A percentile compares a stretch with the other conserved stretches of the same genome.
These are phyloP conservation scores for Nakaseomyces glabratus DNA, from an alignment of 1,139 yeast genomes.

Conservation along the genomic window DNA sequence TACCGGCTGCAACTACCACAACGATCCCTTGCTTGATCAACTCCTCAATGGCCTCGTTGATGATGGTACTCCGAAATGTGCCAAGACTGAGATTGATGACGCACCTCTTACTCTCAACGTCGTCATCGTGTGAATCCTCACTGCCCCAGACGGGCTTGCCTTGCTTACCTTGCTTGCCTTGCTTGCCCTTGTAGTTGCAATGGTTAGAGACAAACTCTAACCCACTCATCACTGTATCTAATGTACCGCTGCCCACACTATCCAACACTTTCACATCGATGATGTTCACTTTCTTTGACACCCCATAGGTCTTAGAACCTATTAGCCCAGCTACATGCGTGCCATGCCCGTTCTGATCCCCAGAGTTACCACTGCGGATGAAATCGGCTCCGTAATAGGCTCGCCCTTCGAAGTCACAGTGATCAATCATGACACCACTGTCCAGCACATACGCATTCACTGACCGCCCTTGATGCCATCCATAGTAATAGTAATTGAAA, in stretches of 20 bases:
- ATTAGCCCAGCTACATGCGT: constrained; percentile 90
- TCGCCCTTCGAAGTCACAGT: constrained; percentile 60
- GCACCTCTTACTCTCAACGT: constrained; percentile 31
- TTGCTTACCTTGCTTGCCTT: constrained; percentile 9
- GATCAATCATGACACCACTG: constrained; percentile 54
- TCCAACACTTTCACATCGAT: constrained; percentile 68
- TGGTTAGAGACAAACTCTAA: constrained; percentile 65
- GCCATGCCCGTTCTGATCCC: constrained; percentile 63
- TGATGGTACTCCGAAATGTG: constrained; percentile 51
- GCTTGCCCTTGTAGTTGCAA: constrained; percentile 33
- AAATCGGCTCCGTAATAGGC: constrained; percentile 52
- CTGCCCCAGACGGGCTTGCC: constrained; percentile 31
- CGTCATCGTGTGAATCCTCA: constrained; percentile 27
- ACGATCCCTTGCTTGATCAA: constrained; percentile 64
- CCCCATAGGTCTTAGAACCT: constrained; percentile 71
- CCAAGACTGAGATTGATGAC: constrained; percentile 81
- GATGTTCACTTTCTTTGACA: constrained; percentile 57
- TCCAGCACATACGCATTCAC: constrained; percentile 76
- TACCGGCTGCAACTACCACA: constrained; percentile 86
- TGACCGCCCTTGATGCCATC: constrained; percentile 38
- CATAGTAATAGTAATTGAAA: constrained; percentile 38
- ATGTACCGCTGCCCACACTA: constrained; percentile 53
- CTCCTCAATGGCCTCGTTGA: constrained; percentile 67
- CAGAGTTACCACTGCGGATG: constrained; percentile 46
- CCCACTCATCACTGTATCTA: constrained; percentile 60